Conservation (phyloP, 176 grass and related monocot species). For the Oryza officinalis region DNA sequence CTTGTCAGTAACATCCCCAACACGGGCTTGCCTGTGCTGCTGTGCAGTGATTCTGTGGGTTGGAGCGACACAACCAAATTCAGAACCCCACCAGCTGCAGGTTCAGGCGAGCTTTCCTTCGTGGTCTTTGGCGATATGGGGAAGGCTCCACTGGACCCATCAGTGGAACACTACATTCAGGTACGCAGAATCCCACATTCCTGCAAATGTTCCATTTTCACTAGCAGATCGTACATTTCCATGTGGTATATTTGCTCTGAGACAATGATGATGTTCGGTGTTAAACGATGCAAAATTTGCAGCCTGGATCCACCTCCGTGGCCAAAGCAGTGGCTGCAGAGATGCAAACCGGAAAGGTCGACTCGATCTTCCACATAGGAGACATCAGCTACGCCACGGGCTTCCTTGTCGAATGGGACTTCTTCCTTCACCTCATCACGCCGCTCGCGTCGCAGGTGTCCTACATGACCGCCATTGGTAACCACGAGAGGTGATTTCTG, state of each 20-base stretch:
- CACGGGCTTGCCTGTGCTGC: not conserved
- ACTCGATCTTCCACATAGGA: conserved; percentile 87
- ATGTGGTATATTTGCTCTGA: too few species aligned
- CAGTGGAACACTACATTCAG: conserved; percentile 88
- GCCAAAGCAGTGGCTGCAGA: conserved; percentile 52
- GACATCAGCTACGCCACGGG: conserved; percentile 90
- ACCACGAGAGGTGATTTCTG: conserved; percentile 71
- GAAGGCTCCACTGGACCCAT: conserved; percentile 84
- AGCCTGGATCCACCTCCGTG: conserved; percentile 73
- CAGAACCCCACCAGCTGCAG: conserved; percentile 67
- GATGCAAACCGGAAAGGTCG: conserved; percentile 46
- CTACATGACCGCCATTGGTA: conserved; percentile 90
- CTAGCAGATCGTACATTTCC: not conserved
- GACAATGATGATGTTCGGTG: not conserved
- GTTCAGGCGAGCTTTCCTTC: conserved; percentile 54
- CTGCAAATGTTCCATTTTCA: not conserved
- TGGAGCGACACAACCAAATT: conserved; percentile 62
- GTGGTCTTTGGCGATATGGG: conserved; percentile 86
- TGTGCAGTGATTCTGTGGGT: conserved; percentile 67
- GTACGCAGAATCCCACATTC: conserved; percentile 15
- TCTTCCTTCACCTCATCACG: conserved; percentile 56
- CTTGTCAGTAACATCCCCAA: not conserved
- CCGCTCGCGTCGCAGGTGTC: conserved; percentile 69
- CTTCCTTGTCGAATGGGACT: conserved; percentile 82
- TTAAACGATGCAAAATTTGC: not conserved